Base-by-base conservation (phyloP, 257 asterid species). In the Cruciata laevipes region DNA sequence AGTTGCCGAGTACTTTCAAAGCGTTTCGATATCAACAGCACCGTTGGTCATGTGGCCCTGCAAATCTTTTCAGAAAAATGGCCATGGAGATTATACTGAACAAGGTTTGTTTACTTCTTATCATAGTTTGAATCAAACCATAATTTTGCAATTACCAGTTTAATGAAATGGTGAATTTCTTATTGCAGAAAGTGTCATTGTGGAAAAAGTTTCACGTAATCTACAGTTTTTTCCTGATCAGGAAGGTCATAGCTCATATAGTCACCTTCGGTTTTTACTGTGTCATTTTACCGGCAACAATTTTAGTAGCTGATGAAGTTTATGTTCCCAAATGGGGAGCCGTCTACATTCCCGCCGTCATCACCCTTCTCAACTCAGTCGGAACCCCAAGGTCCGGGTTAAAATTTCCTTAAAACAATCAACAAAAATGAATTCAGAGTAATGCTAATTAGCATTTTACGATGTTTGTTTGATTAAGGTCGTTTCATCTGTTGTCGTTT, bases 31-130 rank as follows among this genome's bases (percentile, higher is more conserved):
- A 84, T 74, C 99, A 93, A 63, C 99, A 93, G 62, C 99, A 90
- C 63, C 96, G 99, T 17, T 93, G 99, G 99, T 88, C 99, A 6
- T 93, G 99, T 77, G 99, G 97, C 58, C 99, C 97, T 6, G 99
- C 99, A 27, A 93, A 93, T 78, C 84, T 93, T 2, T 88, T 93
- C 64, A 74, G 90, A 33, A 93, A 93, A 82, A 86, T 93, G 97
- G 40, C 82, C 23, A 57, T 82, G 35, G 99, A 93, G 60, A 93
- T 93, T 14, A 51, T 88, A n/a, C 80, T 76, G 73, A 93, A 86
- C 76, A 84, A 86, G 95, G 99, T 93, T 66, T 10, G 71, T 31
- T 49, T 16, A 1, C 1, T 47, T 14, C 1, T n/a, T n/a, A n/a
- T n/a, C n/a, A n/a, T n/a, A n/a, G n/a, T n/a, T n/a, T n/a, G n/a